A percentile compares a stretch with the other conserved stretches of the same genome.
These are phyloP conservation scores for Artemisia argyi DNA, from an alignment of 129 eudicot genomes.

Conservation along the genomic window DNA sequence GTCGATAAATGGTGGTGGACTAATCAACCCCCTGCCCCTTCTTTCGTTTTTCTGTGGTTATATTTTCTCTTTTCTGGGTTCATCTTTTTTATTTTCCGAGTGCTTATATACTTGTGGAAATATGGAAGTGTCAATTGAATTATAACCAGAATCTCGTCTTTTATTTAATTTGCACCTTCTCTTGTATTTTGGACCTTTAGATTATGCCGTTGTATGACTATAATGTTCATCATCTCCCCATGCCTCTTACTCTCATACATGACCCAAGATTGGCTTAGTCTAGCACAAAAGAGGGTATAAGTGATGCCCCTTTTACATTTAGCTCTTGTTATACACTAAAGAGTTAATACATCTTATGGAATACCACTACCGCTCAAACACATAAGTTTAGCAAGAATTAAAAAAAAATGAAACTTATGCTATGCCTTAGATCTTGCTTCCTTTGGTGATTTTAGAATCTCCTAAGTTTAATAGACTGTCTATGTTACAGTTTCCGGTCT, in stretches of 20 bases:
- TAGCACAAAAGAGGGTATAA: not conserved
- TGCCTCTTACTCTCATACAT: not conserved
- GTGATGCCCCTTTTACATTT: too few species aligned
- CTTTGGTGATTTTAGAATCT: too few species aligned
- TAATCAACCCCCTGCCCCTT: not conserved
- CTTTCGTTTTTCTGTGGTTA: slow-evolving; percentile 15
- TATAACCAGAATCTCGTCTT: slow-evolving; percentile 28
- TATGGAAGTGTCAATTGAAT: slow-evolving; percentile 30
- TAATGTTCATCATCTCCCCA: not conserved
- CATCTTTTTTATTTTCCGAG: slow-evolving; percentile 23
- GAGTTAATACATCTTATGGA: too few species aligned
- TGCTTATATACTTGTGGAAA: slow-evolving; percentile 46
- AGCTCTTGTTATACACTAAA: too few species aligned
- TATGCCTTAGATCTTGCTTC: too few species aligned
- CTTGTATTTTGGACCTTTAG: slow-evolving; percentile 29
- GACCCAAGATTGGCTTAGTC: not conserved
- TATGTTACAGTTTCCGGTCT: too few species aligned
- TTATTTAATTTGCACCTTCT: slow-evolving; percentile 25
- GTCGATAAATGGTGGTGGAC: slow-evolving; percentile 27
- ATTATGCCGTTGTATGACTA: slow-evolving; percentile 4
- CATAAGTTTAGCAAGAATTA: too few species aligned
- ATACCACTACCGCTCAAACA: too few species aligned
- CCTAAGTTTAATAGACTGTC: too few species aligned
- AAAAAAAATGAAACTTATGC: too few species aligned
- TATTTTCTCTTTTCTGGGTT: slow-evolving; percentile 22